Percentiles rank a stretch among this genome's conserved stretches.
phyloP scores from a whole-genome alignment of 2,329 filamentous ascomycete genomes.

The Colletotrichum liaoningense region DNA sequence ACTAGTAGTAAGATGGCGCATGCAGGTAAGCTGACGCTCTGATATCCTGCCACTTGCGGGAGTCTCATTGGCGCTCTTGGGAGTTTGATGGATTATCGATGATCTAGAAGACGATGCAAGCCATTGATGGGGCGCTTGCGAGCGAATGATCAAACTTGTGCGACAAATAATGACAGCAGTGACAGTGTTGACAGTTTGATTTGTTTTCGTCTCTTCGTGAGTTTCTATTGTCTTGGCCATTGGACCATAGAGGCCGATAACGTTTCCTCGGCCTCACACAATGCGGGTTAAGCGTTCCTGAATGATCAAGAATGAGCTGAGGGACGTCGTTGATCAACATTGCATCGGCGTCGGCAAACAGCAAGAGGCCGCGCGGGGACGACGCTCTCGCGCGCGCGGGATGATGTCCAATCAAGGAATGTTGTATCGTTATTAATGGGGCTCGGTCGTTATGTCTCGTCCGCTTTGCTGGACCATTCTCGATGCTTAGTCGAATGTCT shows the following conservation, averaged over 20 bases:
- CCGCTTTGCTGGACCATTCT: too few species aligned
- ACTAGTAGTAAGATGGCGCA: not conserved
- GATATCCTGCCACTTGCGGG: not conserved
- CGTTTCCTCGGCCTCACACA: not conserved
- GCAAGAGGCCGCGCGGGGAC: not conserved
- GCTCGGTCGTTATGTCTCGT: not conserved
- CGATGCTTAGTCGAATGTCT: not conserved
- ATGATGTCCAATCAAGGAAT: not conserved
- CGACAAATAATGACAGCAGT: too few species aligned
- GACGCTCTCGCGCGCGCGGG: not conserved
- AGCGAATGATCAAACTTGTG: not conserved
- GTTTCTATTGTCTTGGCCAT: too few species aligned
- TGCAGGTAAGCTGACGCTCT: not conserved
- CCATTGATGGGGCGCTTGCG: not conserved
- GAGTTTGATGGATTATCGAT: not conserved
- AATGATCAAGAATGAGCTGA: not conserved
- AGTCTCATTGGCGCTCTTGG: not conserved
- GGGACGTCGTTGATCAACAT: not conserved
- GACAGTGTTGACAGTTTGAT: not conserved
- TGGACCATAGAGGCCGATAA: too few species aligned
- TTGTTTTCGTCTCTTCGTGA: not conserved
- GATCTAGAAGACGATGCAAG: not conserved
- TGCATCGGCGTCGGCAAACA: not conserved
- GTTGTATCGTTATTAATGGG: not conserved
- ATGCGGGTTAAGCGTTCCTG: not conserved